A percentile compares a stretch with the other conserved stretches of the same genome.
phyloP scores from a whole-genome alignment of 2,329 filamentous ascomycete genomes.

The Beauveria sp. region DNA sequence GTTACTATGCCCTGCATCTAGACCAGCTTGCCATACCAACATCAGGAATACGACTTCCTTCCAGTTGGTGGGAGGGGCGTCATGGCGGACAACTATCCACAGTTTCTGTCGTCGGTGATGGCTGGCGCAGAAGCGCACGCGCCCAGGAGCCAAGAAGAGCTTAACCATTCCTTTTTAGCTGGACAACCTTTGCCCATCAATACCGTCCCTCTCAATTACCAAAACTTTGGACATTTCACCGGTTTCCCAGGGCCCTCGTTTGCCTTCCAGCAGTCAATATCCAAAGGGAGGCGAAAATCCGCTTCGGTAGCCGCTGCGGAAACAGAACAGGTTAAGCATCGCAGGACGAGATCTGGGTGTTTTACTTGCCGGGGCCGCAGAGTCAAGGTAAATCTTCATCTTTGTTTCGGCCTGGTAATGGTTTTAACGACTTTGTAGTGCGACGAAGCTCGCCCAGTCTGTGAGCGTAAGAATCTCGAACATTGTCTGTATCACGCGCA shows the following conservation, averaged over 20 bases:
- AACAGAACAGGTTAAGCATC: slow-evolving; percentile 77
- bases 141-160: slow-evolving; percentile 31
- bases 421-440: slow-evolving; percentile 50
- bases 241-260: slow-evolving; percentile 42
- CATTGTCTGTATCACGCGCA: slow-evolving; percentile 11
- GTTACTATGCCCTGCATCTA: background rate
- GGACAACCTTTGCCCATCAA: slow-evolving; percentile 25
- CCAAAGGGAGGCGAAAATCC: slow-evolving; percentile 45
- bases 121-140: slow-evolving; percentile 35
- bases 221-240: slow-evolving; percentile 40
- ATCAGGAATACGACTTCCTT: background rate
- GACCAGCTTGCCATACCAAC: background rate
- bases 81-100: slow-evolving; percentile 52
- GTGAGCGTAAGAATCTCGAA: slow-evolving; percentile 54
- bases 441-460: slow-evolving; percentile 80
- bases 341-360: slow-evolving; percentile 87
- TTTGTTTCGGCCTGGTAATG: background rate
- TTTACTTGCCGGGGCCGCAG: slow-evolving; percentile 82
- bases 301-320: slow-evolving; percentile 27
- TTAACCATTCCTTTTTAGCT: slow-evolving; percentile 19
- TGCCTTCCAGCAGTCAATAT: slow-evolving; percentile 39
- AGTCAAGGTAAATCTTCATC: slow-evolving; percentile 57
- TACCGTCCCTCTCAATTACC: slow-evolving; percentile 24
- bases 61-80: background rate
- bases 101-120: slow-evolving; percentile 48